Evolutionary conservation across 1,139 yeast species (phyloP), one percentile per base, ranked within the genome.

Genomic region (Hyphopichia buzzinii): DNA sequence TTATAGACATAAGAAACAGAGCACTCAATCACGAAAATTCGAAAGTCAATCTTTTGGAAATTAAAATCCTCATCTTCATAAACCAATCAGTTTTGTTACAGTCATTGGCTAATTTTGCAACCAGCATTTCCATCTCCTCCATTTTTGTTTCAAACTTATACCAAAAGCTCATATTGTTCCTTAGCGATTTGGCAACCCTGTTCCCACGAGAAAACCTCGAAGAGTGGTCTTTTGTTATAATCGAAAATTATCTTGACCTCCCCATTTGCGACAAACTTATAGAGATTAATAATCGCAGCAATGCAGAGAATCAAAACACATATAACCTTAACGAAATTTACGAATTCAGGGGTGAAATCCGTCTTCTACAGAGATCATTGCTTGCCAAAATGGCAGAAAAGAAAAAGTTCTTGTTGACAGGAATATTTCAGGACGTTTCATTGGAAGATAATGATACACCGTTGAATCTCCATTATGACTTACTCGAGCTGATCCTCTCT

Each of bases 271-370:
- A 46, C 13, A 49, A 51, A 27, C 42, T 64, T 16, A 29, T 54
- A 4, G 53, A 51, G 14, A 37, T 43, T 13, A 48, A 48, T 17
- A 38, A 41, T 11, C 35, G 32, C 21, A 43, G 44, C 26, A 38
- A 39, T 24, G 12, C 31, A 4, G 44, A 38, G 13, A 48, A 43
- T 19, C 40, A 44, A 3, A 41, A 44, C 14, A 37, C 30, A 11
- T 33, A 45, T 39, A 52, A 54, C 33, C 43, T 57, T 33, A 50
- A 55, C 14, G 70, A 62, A 32, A 53, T 73, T 1, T 49, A 58
- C 28, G 81, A 74, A 39, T 60, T 58, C 31, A 54, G 69, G 34
- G 84, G 78, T 0, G 79, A 76, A 32, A 43, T 77, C 12, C 56
- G 63, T 24, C 48, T 76, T 14, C 45, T 66, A 22, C 77, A 74